These are phyloP conservation scores for Yarrowia hollandica DNA, from an alignment of 805 yeast genomes.

Conservation along the genomic window DNA sequence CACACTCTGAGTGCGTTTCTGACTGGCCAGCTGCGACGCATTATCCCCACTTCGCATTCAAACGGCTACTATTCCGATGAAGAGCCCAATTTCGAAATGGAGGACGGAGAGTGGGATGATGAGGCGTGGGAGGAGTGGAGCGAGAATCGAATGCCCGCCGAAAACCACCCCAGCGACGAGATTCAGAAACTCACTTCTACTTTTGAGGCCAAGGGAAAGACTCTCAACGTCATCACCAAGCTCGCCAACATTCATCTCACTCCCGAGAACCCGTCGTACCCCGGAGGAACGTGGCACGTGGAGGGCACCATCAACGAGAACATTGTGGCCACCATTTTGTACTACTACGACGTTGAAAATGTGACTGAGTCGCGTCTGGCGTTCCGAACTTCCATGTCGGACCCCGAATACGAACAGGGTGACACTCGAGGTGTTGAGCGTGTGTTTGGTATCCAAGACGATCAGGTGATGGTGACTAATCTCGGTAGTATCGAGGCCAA, in stretches of 20 bases:
- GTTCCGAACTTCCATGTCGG: slow-evolving; percentile 36
- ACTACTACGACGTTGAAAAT: slow-evolving; percentile 47
- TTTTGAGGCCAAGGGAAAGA: slow-evolving; percentile 29
- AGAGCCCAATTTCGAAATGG: slow-evolving; percentile 3
- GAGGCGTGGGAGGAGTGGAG: slow-evolving; percentile 5
- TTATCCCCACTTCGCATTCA: neutral
- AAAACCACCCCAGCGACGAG: neutral
- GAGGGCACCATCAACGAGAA: slow-evolving; percentile 48
- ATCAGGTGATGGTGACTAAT: slow-evolving; percentile 36
- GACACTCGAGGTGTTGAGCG: slow-evolving; percentile 39
- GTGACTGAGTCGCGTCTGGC: slow-evolving; percentile 43
- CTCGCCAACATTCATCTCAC: slow-evolving; percentile 47
- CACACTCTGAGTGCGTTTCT: slow-evolving; percentile 35
- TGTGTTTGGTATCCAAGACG: slow-evolving; percentile 43
- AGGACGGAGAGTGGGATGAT: slow-evolving; percentile 1
- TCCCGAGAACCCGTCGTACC: slow-evolving; percentile 45
- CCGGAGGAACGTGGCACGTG: slow-evolving; percentile 49
- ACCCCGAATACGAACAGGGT: slow-evolving; percentile 43
- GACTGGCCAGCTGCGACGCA: slow-evolving; percentile 1
- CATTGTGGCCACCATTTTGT: slow-evolving; percentile 47
- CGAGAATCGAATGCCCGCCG: neutral
- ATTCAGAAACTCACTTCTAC: neutral
- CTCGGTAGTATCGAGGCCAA: slow-evolving; percentile 40
- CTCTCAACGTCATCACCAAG: slow-evolving; percentile 45
- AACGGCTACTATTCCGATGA: slow-evolving; percentile 18